phyloP scores from a whole-genome alignment of 192 early-diverging fungal species.

The Backusella luteola region DNA sequence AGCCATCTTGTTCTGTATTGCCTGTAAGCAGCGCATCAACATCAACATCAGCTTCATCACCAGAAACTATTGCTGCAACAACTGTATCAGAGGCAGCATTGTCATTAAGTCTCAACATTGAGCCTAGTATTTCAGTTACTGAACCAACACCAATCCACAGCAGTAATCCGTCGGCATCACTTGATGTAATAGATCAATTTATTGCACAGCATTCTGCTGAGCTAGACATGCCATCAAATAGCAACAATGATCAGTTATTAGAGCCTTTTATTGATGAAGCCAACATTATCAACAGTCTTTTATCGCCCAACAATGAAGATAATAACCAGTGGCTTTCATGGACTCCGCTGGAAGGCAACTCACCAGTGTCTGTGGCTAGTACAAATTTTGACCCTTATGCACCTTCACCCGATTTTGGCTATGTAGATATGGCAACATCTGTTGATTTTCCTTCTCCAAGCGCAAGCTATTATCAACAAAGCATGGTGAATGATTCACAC shows the following conservation, averaged over 20 bases:
- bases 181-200: conserved; percentile 3
- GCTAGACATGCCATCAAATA: not conserved
- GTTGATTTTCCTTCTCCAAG: conserved; percentile 9
- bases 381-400: not conserved
- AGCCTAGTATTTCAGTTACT: conserved; percentile 12
- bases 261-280: not conserved
- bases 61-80: not conserved
- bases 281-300: not conserved
- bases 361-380: not conserved
- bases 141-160: conserved; percentile 9
- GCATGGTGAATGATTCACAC: not conserved
- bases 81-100: not conserved
- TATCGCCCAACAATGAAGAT: not conserved
- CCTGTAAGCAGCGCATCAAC: not conserved
- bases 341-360: conserved; percentile 5
- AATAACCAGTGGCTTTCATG: conserved; percentile 3
- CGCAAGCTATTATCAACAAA: not conserved
- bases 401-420: not conserved
- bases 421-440: not conserved
- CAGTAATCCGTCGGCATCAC: not conserved
- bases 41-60: not conserved
- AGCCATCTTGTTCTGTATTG: not conserved
- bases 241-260: not conserved
- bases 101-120: conserved; percentile 8
- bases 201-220: conserved; percentile 1